Percentiles rank a stretch among this genome's conserved stretches.
These are phyloP conservation scores for Diplodia scrobiculata DNA, from an alignment of 2,329 filamentous ascomycete species.

Conservation along the genomic window DNA sequence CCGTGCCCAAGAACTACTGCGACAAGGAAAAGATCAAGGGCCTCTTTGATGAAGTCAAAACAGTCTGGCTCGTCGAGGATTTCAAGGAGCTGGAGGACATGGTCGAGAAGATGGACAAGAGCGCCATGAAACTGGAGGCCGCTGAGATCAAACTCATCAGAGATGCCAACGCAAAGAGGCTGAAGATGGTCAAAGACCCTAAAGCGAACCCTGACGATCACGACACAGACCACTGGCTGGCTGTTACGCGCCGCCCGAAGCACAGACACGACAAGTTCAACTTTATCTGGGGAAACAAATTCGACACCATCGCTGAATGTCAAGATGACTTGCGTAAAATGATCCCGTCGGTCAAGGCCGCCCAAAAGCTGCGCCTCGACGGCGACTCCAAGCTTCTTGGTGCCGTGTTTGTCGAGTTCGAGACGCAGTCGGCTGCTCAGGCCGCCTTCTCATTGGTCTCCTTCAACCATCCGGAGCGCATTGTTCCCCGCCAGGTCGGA, in stretches of 20 bases:
- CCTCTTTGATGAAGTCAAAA: conserved; percentile 46
- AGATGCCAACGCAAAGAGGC: conserved; percentile 65
- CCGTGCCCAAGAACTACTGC: conserved; percentile 48
- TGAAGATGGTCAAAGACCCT: conserved; percentile 64
- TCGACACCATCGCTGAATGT: conserved; percentile 81
- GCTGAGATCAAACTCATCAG: conserved; percentile 50
- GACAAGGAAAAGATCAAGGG: conserved; percentile 46
- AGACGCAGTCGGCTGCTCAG: conserved; percentile 78
- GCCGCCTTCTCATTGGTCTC: conserved; percentile 78
- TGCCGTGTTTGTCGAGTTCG: conserved; percentile 87
- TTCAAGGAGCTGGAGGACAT: conserved; percentile 49
- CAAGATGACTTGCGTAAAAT: conserved; percentile 73
- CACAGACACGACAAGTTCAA: conserved; percentile 42
- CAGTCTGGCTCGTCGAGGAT: conserved; percentile 53
- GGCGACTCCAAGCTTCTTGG: conserved; percentile 69
- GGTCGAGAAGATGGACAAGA: conserved; percentile 50
- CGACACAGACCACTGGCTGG: conserved; percentile 36
- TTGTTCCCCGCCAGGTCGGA: conserved; percentile 46
- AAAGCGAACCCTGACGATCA: conserved; percentile 33
- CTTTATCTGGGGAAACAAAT: conserved; percentile 48
- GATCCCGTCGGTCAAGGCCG: conserved; percentile 67
- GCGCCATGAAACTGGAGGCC: conserved; percentile 48
- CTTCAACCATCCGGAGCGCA: conserved; percentile 64
- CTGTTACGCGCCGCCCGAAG: conserved; percentile 46
- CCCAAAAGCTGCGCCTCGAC: conserved; percentile 67